These are phyloP conservation scores for Penicillium sp. DNA, from an alignment of 2,329 filamentous ascomycete species.

Conservation along the genomic window DNA sequence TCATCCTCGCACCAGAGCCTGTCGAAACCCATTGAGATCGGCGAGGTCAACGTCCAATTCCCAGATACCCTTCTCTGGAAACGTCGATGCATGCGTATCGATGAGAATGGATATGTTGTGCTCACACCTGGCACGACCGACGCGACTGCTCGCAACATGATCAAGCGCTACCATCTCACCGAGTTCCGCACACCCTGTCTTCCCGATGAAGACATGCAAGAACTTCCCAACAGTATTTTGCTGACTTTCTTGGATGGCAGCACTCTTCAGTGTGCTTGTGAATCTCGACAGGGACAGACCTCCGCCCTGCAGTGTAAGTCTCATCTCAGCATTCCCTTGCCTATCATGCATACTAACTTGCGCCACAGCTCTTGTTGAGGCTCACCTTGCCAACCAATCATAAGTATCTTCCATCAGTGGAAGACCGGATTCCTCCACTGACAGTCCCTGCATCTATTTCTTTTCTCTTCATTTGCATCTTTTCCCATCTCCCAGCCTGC, in stretches of 20 bases:
- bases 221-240: conserved; percentile 81
- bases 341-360: conserved; percentile 12
- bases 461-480: not conserved
- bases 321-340: not conserved
- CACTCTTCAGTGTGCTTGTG: conserved; percentile 64
- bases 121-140: conserved; percentile 70
- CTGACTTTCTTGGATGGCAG: conserved; percentile 64
- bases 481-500: conserved; percentile 1
- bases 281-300: conserved; percentile 56
- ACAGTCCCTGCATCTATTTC: not conserved
- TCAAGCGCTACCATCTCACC: conserved; percentile 80
- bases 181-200: conserved; percentile 79
- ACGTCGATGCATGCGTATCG: conserved; percentile 81
- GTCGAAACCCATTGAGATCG: conserved; percentile 67
- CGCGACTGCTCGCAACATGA: conserved; percentile 59
- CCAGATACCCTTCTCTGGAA: conserved; percentile 97
- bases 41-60: conserved; percentile 95
- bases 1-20: conserved; percentile 35
- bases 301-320: conserved; percentile 53
- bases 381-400: conserved; percentile 38
- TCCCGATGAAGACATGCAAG: conserved; percentile 88
- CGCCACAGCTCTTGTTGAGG: conserved; percentile 42
- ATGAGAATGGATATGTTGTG: conserved; percentile 79
- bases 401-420: conserved; percentile 5
- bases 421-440: conserved; percentile 1